phyloP scores from a whole-genome alignment of 2,329 filamentous ascomycete species.

The Colletotrichum scovillei region DNA sequence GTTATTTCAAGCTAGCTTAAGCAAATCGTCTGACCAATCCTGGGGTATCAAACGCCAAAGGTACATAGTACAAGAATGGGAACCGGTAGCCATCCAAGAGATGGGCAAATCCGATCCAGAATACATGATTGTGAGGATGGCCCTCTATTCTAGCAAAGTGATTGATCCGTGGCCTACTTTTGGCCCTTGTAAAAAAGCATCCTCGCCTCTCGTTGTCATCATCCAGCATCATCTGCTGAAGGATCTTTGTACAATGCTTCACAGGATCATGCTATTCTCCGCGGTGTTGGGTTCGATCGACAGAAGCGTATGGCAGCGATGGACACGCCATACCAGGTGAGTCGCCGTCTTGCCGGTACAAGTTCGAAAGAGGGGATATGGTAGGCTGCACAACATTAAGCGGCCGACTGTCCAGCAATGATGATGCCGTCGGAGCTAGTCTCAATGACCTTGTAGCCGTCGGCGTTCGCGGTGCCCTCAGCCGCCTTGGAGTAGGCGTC shows the following conservation, averaged over 20 bases:
- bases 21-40: neutral
- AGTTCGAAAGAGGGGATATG: neutral
- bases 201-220: accelerated
- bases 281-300: neutral
- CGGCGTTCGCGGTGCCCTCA: slow-evolving; percentile 79
- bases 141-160: neutral
- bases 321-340: neutral
- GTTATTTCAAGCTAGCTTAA: neutral
- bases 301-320: neutral
- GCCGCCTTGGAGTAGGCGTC: slow-evolving; percentile 78
- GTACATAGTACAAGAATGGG: neutral
- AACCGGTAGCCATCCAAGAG: neutral
- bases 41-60: slow-evolving; percentile 25
- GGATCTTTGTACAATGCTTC: neutral
- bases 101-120: neutral
- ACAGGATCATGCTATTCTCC: neutral
- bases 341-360: too few species aligned
- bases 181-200: neutral
- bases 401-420: slow-evolving; percentile 7
- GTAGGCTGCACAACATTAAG: neutral
- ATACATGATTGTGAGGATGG: neutral
- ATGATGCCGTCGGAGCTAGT: slow-evolving; percentile 69
- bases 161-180: neutral
- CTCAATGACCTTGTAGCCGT: slow-evolving; percentile 82
- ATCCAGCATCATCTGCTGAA: neutral